Conservation (phyloP, 495 filamentous ascomycete genomes). For the Letharia lupina region DNA sequence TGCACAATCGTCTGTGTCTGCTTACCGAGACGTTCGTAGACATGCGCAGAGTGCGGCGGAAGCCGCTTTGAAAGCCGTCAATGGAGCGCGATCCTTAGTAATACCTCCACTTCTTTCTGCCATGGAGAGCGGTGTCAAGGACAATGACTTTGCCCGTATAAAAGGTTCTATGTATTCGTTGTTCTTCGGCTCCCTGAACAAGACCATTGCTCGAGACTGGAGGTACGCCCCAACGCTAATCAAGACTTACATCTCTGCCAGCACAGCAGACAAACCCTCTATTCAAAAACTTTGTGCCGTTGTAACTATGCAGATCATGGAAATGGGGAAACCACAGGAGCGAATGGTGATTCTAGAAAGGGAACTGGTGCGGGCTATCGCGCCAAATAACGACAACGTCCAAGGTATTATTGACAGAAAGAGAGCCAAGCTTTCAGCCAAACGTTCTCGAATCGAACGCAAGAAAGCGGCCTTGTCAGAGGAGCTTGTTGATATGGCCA, state of each 20-base stretch:
- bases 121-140: constrained; percentile 71
- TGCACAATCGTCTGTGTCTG: constrained; percentile 82
- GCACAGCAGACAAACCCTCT: constrained; percentile 82
- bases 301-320: constrained; percentile 77
- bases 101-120: constrained; percentile 77
- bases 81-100: constrained; percentile 75
- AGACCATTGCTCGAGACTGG: constrained; percentile 83
- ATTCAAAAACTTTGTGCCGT: constrained; percentile 82
- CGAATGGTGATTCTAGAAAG: constrained; percentile 80
- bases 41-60: constrained; percentile 89
- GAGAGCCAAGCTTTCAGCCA: constrained; percentile 59
- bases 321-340: constrained; percentile 79
- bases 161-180: constrained; percentile 90
- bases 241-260: constrained; percentile 79
- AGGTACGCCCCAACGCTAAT: constrained; percentile 81
- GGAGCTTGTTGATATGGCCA: constrained; percentile 70
- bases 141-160: constrained; percentile 76
- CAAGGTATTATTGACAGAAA: constrained; percentile 54
- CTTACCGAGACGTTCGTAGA: constrained; percentile 89
- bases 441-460: constrained; percentile 64
- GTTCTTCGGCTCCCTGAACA: constrained; percentile 80
- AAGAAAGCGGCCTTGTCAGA: constrained; percentile 74
- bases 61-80: constrained; percentile 84
- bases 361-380: constrained; percentile 60
- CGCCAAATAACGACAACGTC: constrained; percentile 58